Evolutionary conservation across 2,329 filamentous ascomycete genomes (phyloP).

Genomic region (Cyclaneusma minus): DNA sequence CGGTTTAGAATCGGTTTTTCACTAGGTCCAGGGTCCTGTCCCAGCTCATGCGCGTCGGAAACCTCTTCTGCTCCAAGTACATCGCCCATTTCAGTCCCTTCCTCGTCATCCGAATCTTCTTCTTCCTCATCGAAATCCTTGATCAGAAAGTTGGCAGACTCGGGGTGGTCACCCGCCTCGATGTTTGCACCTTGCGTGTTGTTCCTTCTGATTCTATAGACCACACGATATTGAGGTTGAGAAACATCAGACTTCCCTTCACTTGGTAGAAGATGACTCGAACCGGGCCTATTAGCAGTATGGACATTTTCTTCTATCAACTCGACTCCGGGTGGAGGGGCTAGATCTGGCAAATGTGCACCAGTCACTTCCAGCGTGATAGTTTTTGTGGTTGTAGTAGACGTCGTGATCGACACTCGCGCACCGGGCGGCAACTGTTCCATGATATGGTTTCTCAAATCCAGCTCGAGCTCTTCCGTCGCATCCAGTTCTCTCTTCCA

Average conservation of each 20-base stretch:
- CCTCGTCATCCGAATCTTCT: constrained; percentile 11
- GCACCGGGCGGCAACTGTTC: constrained; percentile 38
- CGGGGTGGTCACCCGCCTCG: constrained; percentile 15
- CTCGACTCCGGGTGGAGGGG: constrained; percentile 41
- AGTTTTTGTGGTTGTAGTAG: constrained; percentile 42
- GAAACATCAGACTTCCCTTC: constrained; percentile 6
- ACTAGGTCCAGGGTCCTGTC: too few species aligned
- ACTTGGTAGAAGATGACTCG: constrained; percentile 6
- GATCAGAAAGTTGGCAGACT: constrained; percentile 13
- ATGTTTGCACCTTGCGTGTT: constrained; percentile 28
- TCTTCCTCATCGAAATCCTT: constrained; percentile 11
- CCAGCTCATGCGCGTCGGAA: too few species aligned
- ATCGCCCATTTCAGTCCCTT: constrained; percentile 5
- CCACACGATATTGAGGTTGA: constrained; percentile 31
- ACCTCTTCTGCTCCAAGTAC: constrained; percentile 1
- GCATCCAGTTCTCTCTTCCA: constrained; percentile 8
- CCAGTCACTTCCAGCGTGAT: constrained; percentile 49
- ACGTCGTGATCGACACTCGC: constrained; percentile 43
- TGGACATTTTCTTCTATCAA: constrained; percentile 33
- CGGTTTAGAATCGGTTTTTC: too few species aligned
- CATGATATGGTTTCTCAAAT: constrained; percentile 36
- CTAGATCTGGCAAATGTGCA: constrained; percentile 30
- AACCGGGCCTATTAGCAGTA: constrained; percentile 8
- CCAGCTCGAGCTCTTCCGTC: constrained; percentile 26
- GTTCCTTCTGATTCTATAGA: constrained; percentile 42